Conservation (phyloP, 2,329 filamentous ascomycete species). For the Ceratocystis colombiana region DNA sequence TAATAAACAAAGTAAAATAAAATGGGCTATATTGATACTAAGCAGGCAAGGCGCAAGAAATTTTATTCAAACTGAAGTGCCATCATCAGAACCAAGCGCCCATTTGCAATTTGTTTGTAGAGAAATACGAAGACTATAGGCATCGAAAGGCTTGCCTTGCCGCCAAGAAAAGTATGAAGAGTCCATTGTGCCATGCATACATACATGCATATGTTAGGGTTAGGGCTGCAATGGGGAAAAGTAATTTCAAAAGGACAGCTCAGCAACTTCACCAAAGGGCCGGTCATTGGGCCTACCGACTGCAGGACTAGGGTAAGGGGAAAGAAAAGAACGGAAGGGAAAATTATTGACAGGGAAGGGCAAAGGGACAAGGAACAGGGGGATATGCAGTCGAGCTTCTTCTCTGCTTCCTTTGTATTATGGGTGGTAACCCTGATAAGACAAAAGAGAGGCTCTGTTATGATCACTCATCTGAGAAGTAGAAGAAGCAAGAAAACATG, state of each 20-base stretch:
- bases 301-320: not conserved
- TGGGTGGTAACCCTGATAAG: slow-evolving; percentile 25
- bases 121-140: not conserved
- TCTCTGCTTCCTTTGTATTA: not conserved
- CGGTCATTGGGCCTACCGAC: not conserved
- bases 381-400: not conserved
- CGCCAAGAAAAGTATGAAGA: not conserved
- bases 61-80: not conserved
- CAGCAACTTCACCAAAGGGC: slow-evolving; percentile 7
- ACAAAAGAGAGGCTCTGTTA: slow-evolving; percentile 8
- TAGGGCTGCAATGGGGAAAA: not conserved
- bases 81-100: not conserved
- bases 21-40: not conserved
- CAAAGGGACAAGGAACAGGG: slow-evolving; percentile 9
- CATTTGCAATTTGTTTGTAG: not conserved
- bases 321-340: not conserved
- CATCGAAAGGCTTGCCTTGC: not conserved
- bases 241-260: slow-evolving; percentile 14
- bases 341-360: not conserved
- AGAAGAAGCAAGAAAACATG: not conserved
- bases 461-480: not conserved
- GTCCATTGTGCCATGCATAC: not conserved
- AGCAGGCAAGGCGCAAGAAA: not conserved
- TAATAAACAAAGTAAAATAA: not conserved
- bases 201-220: not conserved